phyloP scores from a whole-genome alignment of 1,139 yeast genomes.

The Sugiyamaella sp. region DNA sequence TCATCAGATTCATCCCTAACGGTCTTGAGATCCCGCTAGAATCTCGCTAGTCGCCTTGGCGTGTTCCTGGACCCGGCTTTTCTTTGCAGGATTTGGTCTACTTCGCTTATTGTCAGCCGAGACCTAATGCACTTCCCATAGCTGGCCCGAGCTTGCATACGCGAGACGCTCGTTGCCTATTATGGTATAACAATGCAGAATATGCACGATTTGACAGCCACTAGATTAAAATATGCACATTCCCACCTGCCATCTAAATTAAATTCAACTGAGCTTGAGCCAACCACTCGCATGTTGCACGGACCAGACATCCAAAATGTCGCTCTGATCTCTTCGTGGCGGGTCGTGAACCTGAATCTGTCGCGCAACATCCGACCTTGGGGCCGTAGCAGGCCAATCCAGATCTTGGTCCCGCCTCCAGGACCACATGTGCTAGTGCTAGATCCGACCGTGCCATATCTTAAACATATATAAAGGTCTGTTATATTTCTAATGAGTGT shows the following conservation, averaged over 20 bases:
- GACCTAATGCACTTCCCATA: neutral
- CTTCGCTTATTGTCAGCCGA: neutral
- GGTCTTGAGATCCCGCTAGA: neutral
- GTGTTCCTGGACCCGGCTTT: neutral
- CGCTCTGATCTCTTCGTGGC: slow-evolving; percentile 6
- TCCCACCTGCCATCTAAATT: slow-evolving; percentile 15
- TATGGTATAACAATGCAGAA: slow-evolving; percentile 1
- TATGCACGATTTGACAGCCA: slow-evolving; percentile 10
- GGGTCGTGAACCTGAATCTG: slow-evolving; percentile 2
- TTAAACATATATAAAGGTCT: neutral
- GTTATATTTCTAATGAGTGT: neutral
- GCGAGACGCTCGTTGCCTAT: neutral
- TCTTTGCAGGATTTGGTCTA: neutral
- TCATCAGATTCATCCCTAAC: too few species aligned
- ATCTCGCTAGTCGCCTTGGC: neutral
- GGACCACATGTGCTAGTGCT: neutral
- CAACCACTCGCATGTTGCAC: slow-evolving; percentile 11
- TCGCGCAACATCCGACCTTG: neutral
- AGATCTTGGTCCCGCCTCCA: slow-evolving; percentile 2
- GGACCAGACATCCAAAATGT: slow-evolving; percentile 1
- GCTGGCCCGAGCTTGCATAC: slow-evolving; percentile 3
- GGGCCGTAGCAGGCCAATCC: too few species aligned
- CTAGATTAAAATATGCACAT: slow-evolving; percentile 13
- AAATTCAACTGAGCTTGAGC: slow-evolving; percentile 8
- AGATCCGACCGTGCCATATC: neutral